Percentiles rank a stretch among this genome's conserved stretches.
phyloP scores from a whole-genome alignment of 1,284 basidiomycete species.

The Moniliophthora roreri region DNA sequence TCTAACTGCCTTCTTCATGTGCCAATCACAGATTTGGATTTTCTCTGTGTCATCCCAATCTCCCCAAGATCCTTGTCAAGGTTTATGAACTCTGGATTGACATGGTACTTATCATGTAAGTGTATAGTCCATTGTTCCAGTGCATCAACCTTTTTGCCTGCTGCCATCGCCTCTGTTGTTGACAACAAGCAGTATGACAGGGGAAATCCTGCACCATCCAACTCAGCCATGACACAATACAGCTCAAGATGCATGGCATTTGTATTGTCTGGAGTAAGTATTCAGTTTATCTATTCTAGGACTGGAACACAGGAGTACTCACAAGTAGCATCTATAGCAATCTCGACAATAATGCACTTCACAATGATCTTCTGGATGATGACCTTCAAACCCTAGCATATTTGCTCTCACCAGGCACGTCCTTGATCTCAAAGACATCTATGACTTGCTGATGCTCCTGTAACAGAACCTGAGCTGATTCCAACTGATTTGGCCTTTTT shows the following conservation, averaged over 20 bases:
- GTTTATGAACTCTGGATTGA: constrained; percentile 24
- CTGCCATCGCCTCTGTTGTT: constrained; percentile 21
- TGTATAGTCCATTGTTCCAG: constrained; percentile 19
- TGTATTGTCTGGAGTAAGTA: constrained; percentile 18
- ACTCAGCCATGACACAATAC: constrained; percentile 25
- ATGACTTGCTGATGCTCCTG: not conserved
- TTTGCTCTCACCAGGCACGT: not conserved
- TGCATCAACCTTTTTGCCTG: constrained; percentile 20
- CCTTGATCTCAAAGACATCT: not conserved
- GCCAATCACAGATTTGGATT: constrained; percentile 29
- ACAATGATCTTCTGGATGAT: not conserved
- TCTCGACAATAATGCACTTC: constrained; percentile 12
- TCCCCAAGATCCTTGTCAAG: constrained; percentile 27
- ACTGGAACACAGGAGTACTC: constrained; percentile 53
- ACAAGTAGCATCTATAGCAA: constrained; percentile 62
- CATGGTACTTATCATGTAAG: constrained; percentile 21
- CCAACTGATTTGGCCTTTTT: not conserved
- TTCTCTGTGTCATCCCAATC: constrained; percentile 20
- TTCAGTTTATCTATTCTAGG: not conserved
- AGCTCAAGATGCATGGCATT: constrained; percentile 25
- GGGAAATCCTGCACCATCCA: constrained; percentile 26
- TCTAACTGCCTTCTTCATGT: constrained; percentile 23
- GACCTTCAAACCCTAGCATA: constrained; percentile 2
- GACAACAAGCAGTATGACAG: constrained; percentile 26
- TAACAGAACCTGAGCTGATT: constrained; percentile 1